These are phyloP conservation scores for Macrophomina pseudophaseolina DNA, from an alignment of 2,329 filamentous ascomycete species.

Conservation along the genomic window DNA sequence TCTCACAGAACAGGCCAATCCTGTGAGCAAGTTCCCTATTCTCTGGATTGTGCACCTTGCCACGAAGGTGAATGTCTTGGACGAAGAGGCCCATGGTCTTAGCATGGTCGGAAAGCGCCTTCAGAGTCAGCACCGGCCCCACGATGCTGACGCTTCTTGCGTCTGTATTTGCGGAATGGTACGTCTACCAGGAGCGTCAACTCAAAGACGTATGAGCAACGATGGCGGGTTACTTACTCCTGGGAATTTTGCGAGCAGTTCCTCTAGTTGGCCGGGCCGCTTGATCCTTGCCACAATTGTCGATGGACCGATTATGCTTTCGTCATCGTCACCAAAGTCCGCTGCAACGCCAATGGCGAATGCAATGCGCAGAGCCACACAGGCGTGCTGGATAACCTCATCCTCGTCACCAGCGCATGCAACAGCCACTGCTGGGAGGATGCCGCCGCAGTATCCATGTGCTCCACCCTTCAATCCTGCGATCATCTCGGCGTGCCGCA, in stretches of 20 bases:
- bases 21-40: conserved; percentile 31
- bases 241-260: conserved; percentile 5
- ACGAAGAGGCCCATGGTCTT: conserved; percentile 29
- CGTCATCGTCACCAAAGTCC: conserved; percentile 30
- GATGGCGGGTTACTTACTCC: not conserved
- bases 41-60: conserved; percentile 35
- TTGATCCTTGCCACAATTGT: conserved; percentile 33
- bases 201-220: not conserved
- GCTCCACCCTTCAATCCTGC: conserved; percentile 29
- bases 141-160: conserved; percentile 35
- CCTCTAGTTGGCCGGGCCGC: conserved; percentile 29
- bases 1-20: conserved; percentile 27
- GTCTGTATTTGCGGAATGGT: conserved; percentile 35
- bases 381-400: conserved; percentile 29
- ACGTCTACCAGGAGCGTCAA: conserved; percentile 28
- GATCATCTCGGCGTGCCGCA: conserved; percentile 30
- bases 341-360: conserved; percentile 29
- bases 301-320: conserved; percentile 29
- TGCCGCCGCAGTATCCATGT: conserved; percentile 30
- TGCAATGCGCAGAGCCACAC: conserved; percentile 28
- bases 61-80: conserved; percentile 31
- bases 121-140: conserved; percentile 28
- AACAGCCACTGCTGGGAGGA: conserved; percentile 29
- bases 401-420: conserved; percentile 31
- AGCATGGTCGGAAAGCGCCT: conserved; percentile 27